A percentile compares a stretch with the other conserved stretches of the same genome.
These are phyloP conservation scores for Cryphonectria parasitica DNA, from an alignment of 2,329 filamentous ascomycete species.

Conservation along the genomic window DNA sequence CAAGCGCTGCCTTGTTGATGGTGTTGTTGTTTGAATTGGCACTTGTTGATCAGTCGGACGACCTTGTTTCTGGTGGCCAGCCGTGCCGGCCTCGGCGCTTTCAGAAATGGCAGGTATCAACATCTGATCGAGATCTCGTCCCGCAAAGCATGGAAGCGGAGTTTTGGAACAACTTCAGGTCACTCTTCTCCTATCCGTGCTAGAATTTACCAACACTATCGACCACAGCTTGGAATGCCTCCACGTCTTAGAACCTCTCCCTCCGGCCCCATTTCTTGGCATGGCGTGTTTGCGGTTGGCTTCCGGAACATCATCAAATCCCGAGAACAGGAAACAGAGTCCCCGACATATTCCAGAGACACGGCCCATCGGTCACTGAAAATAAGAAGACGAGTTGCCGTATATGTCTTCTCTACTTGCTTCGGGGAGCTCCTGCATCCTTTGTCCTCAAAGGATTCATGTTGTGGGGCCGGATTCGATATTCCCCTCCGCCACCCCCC, in stretches of 20 bases:
- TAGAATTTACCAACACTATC: not conserved
- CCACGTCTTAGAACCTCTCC: not conserved
- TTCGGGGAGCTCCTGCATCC: not conserved
- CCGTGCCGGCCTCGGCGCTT: conserved; percentile 1
- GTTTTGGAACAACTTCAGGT: not conserved
- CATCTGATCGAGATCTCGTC: conserved; percentile 25
- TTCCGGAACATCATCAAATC: not conserved
- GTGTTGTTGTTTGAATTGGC: not conserved
- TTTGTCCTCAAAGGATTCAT: not conserved
- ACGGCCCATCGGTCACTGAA: not conserved
- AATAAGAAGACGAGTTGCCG: not conserved
- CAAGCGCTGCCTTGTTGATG: not conserved
- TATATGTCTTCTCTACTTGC: not conserved
- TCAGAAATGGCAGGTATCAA: conserved; percentile 18
- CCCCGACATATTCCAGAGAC: not conserved
- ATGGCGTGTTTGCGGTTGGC: not conserved
- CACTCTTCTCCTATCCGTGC: not conserved
- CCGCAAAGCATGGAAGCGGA: not conserved
- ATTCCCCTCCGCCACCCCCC: not conserved
- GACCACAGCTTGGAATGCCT: not conserved
- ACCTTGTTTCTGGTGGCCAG: not conserved
- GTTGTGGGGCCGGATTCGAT: conserved; percentile 5
- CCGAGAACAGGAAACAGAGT: conserved; percentile 12
- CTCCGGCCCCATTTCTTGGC: not conserved
- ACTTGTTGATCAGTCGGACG: conserved; percentile 18